Evolutionary conservation across 1,284 basidiomycete species (phyloP).

Genomic region (Inonotus obliquus): DNA sequence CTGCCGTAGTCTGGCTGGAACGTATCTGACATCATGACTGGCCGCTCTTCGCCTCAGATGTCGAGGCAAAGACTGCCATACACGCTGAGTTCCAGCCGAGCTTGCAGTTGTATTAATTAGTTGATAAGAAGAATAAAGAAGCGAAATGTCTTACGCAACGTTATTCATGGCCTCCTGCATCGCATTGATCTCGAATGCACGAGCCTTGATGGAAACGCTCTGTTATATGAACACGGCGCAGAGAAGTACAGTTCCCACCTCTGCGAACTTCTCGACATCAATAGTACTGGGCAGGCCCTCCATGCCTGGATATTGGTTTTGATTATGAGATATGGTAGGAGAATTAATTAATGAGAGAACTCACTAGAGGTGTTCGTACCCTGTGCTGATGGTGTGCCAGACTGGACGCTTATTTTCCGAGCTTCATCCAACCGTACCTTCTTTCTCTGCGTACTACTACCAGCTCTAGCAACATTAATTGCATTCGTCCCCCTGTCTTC

Average conservation of each 20-base stretch:
- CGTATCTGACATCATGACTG: conserved; percentile 85
- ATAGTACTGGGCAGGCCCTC: conserved; percentile 66
- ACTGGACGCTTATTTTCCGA: conserved; percentile 64
- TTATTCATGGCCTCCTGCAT: conserved; percentile 83
- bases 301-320: conserved; percentile 36
- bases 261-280: conserved; percentile 83
- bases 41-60: conserved; percentile 87
- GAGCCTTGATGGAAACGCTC: conserved; percentile 45
- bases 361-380: background rate
- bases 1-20: conserved; percentile 75
- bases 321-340: background rate
- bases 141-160: conserved; percentile 49
- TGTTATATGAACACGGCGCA: background rate
- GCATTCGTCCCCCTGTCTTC: conserved; percentile 23
- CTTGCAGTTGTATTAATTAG: conserved; percentile 20
- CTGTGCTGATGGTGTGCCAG: conserved; percentile 22
- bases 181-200: conserved; percentile 82
- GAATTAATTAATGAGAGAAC: background rate
- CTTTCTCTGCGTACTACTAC: conserved; percentile 50
- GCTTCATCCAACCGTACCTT: conserved; percentile 59
- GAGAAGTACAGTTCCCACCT: conserved; percentile 41
- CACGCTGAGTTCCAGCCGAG: conserved; percentile 64
- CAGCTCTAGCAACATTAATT: conserved; percentile 33
- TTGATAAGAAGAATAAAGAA: background rate
- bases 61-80: conserved; percentile 87